A percentile compares a stretch with the other conserved stretches of the same genome.
phyloP scores from a whole-genome alignment of 2,329 filamentous ascomycete species.

The Cladosporium sp. region DNA sequence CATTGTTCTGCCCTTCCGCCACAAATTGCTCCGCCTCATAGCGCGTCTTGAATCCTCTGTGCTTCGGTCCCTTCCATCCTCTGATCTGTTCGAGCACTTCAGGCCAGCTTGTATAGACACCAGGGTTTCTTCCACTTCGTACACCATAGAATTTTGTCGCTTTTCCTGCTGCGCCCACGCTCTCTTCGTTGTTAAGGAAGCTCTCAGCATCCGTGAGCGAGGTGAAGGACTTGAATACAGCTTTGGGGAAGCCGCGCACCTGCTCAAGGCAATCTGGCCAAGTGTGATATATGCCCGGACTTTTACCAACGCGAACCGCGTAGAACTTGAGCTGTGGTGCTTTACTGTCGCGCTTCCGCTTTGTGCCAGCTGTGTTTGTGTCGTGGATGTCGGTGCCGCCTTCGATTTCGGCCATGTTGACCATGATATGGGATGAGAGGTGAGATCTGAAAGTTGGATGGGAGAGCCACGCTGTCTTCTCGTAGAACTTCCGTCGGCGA shows the following conservation, averaged over 20 bases:
- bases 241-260: conserved; percentile 55
- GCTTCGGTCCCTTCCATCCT: conserved; percentile 64
- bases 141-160: conserved; percentile 56
- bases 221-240: conserved; percentile 67
- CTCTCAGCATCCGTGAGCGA: conserved; percentile 71
- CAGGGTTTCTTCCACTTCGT: conserved; percentile 53
- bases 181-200: conserved; percentile 61
- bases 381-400: conserved; percentile 26
- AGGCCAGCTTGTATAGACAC: conserved; percentile 64
- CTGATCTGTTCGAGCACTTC: conserved; percentile 69
- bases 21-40: conserved; percentile 79
- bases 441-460: background rate
- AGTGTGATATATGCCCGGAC: conserved; percentile 59
- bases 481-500: background rate
- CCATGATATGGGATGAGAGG: background rate
- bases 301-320: conserved; percentile 57
- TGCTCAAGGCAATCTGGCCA: conserved; percentile 61
- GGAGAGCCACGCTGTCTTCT: background rate
- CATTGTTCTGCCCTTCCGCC: conserved; percentile 27
- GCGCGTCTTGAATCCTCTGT: conserved; percentile 44
- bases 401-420: conserved; percentile 18
- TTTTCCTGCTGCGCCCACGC: conserved; percentile 15
- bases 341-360: conserved; percentile 51
- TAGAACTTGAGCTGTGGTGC: conserved; percentile 52
- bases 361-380: conserved; percentile 37